Percentiles rank a stretch among this genome's conserved stretches.
Conservation (phyloP, 1,284 basidiomycete genomes). For the Apiotrichum brassicae region DNA sequence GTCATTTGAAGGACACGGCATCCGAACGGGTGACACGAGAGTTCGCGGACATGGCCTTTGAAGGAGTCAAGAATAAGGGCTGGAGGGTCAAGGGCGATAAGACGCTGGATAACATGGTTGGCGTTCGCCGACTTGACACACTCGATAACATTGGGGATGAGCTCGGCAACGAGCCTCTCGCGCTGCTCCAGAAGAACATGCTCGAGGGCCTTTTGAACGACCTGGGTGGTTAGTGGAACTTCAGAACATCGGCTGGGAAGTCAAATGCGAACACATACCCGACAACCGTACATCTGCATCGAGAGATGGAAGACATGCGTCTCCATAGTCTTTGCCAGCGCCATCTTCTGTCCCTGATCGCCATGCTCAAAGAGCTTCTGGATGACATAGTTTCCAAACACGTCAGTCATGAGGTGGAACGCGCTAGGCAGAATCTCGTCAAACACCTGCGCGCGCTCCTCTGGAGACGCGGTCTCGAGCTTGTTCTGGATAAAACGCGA, state of each 20-base stretch:
- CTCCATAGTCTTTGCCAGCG: constrained; percentile 70
- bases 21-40: constrained; percentile 87
- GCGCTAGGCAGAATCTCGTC: constrained; percentile 82
- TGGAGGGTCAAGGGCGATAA: constrained; percentile 72
- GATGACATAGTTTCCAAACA: constrained; percentile 95
- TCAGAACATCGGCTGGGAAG: not conserved
- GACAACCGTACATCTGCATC: constrained; percentile 90
- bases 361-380: constrained; percentile 95
- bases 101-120: constrained; percentile 71
- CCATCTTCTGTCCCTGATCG: constrained; percentile 64
- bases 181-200: constrained; percentile 72
- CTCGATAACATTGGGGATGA: constrained; percentile 72
- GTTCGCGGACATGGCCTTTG: constrained; percentile 70
- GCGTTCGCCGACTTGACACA: constrained; percentile 92
- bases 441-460: constrained; percentile 77
- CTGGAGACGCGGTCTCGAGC: constrained; percentile 65
- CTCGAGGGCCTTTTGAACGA: constrained; percentile 68
- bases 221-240: constrained; percentile 11
- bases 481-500: constrained; percentile 85
- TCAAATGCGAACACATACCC: constrained; percentile 25
- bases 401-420: constrained; percentile 78
- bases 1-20: constrained; percentile 92
- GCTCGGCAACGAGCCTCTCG: constrained; percentile 64
- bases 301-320: constrained; percentile 72
- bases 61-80: constrained; percentile 72